Evolutionary conservation across 75 land plant genomes (phyloP), one percentile per base, ranked within the genome.

Genomic region (Pinus tabuliformis): DNA sequence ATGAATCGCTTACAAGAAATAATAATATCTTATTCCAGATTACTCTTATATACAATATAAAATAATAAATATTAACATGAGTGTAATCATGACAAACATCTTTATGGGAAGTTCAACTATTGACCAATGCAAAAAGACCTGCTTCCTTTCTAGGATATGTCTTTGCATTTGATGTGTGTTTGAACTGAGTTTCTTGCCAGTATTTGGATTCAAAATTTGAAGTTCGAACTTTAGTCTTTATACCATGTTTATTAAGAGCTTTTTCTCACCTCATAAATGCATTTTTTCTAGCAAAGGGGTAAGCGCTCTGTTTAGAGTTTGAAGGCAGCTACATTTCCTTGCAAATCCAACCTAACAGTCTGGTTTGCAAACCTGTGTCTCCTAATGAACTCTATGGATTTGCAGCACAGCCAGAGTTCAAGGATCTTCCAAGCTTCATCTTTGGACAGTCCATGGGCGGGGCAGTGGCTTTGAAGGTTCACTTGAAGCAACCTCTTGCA

Each of bases 401-500:
- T 70, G 79, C 81, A 92, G 97, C 24, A 49, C 86, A 78, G 54
- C 79, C 86, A 14, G 91, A 92, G 59, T 73, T 87, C 33, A 79
- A 61, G 56, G 84, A 83, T 14, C 78, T 95, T 76, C 95, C 91
- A 0, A 83, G 79, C 62, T 97, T 97, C 59, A 64, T 97, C 15
- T 87, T 97, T 58, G 99, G 99, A 36, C 93, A 97, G 81, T 95
- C 98, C 11, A 97, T 97, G 99, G 99, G 99, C 59, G 99, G 99
- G 73, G 99, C 99, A 49, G 91, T 97, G 72, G 93, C 98, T 60
- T 77, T 97, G 16, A 95, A 95, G 81, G 84, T 85, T 37, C 98
- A 92, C 58, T 75, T 97, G 59, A 92, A 92, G 81, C 82, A 87
- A 60, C 92, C 93, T 20, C n/a, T 26, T 58, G 83, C 62, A 39